Evolutionary conservation across 2,329 filamentous ascomycete genomes (phyloP), one percentile per base, ranked within the genome.

Genomic region (Elsinoe arachidis): DNA sequence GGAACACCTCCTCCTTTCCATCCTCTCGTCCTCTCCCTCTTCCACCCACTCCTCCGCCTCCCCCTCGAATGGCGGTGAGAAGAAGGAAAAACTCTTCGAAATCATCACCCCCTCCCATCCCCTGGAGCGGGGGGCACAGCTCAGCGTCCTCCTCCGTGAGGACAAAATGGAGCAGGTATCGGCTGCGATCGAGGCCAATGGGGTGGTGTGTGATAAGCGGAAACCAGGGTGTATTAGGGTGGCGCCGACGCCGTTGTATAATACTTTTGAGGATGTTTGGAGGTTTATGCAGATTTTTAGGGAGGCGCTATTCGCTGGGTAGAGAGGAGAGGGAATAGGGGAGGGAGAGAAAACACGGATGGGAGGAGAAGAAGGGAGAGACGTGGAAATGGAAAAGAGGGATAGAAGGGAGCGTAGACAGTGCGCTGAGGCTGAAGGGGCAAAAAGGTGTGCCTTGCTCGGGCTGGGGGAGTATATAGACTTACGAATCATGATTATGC

Each of bases 151-250:
- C 52, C 75, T 95, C 15, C 73, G 79, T 15, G 77, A 81, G 1
- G 88, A 86, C 0, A 67, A 93, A 55, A 72, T 95, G 57, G 88
- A 92, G n/a, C 68, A 68, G 6, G 82, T 95, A 2, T 78, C 83
- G 58, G 74, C 76, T 41, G 78, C 77, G 30, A 69, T 96, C 26
- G 82, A 88, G 63, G 78, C 81, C 12, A 79, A 81, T 1, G 87
- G 86, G 1, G 83, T 93, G 2, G 80, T 95, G 1, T 83, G 88
- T 38, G 90, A 96, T 68, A 87, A 93, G 77, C 78, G 90, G 59
- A 88, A 88, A 69, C 90, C 91, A 1, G 85, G 91, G 67, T 90
- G 95, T 14, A 85, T 96, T 54, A 78, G 90, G 1, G 83, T 95
- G 1, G 89, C 90, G 2, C 90, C 91, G 1, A 86, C 87, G 41